phyloP scores from a whole-genome alignment of 805 yeast genomes.

The Ogataea wickerhamii region DNA sequence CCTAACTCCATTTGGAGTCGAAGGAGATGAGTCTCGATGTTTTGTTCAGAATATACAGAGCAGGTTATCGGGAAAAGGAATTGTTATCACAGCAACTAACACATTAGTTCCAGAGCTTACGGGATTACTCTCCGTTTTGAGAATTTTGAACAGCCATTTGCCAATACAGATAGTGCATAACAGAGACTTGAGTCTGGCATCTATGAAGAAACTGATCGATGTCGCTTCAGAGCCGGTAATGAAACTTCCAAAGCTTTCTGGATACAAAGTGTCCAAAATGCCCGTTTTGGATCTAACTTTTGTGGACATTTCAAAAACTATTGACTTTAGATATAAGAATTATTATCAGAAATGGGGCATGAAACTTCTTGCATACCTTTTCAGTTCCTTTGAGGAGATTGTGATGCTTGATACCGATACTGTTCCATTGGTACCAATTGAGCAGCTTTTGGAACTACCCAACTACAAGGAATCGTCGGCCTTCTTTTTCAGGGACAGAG shows the following conservation, averaged over 20 bases:
- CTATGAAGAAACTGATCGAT: constrained; percentile 33
- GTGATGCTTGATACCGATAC: constrained; percentile 54
- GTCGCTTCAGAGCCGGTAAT: constrained; percentile 34
- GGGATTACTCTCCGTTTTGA: constrained; percentile 45
- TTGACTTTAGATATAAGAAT: constrained; percentile 22
- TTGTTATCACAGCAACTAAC: constrained; percentile 50
- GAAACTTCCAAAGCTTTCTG: constrained; percentile 23
- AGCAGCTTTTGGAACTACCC: constrained; percentile 36
- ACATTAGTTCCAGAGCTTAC: constrained; percentile 43
- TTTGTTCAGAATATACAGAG: constrained; percentile 28
- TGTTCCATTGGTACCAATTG: constrained; percentile 35
- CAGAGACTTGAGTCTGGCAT: constrained; percentile 35
- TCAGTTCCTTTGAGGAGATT: constrained; percentile 55
- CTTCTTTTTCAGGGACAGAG: constrained; percentile 49
- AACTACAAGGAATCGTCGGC: constrained; percentile 37
- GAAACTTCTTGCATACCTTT: constrained; percentile 55
- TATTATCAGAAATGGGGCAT: constrained; percentile 31
- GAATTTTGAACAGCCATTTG: constrained; percentile 45
- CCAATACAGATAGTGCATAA: constrained; percentile 49
- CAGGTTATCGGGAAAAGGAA: constrained; percentile 44
- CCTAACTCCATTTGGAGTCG: constrained; percentile 14
- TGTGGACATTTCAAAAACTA: constrained; percentile 32
- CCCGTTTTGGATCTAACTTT: constrained; percentile 29
- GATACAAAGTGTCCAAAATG: constrained; percentile 16
- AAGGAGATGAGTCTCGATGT: constrained; percentile 15